These are phyloP conservation scores for Aspergillus melleus DNA, from an alignment of 2,329 filamentous ascomycete species.

Conservation along the genomic window DNA sequence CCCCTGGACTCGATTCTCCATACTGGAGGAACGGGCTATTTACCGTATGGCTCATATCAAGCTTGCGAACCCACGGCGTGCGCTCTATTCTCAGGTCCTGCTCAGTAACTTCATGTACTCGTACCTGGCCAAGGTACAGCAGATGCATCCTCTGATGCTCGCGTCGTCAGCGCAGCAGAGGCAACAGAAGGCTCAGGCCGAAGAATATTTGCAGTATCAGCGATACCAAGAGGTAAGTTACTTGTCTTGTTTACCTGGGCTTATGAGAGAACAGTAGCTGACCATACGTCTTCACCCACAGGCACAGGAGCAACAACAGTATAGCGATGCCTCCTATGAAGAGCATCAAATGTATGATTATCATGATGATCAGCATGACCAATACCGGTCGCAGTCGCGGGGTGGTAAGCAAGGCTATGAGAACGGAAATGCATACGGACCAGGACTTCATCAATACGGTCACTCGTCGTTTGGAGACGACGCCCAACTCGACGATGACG, in stretches of 20 bases:
- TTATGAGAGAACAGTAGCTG: not conserved
- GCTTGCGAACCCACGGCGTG: constrained; percentile 90
- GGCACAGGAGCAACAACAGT: constrained; percentile 30
- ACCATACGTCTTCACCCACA: constrained; percentile 8
- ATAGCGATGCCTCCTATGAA: constrained; percentile 47
- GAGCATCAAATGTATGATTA: constrained; percentile 55
- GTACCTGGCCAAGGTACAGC: constrained; percentile 96
- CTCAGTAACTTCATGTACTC: constrained; percentile 99
- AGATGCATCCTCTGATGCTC: constrained; percentile 95
- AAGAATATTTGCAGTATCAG: constrained; percentile 48
- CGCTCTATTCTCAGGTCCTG: constrained; percentile 89
- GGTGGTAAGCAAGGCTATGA: constrained; percentile 41
- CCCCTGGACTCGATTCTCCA: constrained; percentile 92
- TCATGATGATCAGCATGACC: constrained; percentile 44
- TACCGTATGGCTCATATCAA: constrained; percentile 99
- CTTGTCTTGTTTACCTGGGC: not conserved
- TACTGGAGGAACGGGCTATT: constrained; percentile 92
- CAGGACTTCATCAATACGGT: constrained; percentile 40
- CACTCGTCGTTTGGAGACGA: constrained; percentile 44
- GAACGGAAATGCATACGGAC: constrained; percentile 37
- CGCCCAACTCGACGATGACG: constrained; percentile 43
- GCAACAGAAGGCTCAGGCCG: constrained; percentile 41
- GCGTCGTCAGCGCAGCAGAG: constrained; percentile 76
- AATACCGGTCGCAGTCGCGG: constrained; percentile 39
- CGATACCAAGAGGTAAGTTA: constrained; percentile 47